Evolutionary conservation across 257 asterid species (phyloP).

Genomic region (Rehmannia glutinosa): DNA sequence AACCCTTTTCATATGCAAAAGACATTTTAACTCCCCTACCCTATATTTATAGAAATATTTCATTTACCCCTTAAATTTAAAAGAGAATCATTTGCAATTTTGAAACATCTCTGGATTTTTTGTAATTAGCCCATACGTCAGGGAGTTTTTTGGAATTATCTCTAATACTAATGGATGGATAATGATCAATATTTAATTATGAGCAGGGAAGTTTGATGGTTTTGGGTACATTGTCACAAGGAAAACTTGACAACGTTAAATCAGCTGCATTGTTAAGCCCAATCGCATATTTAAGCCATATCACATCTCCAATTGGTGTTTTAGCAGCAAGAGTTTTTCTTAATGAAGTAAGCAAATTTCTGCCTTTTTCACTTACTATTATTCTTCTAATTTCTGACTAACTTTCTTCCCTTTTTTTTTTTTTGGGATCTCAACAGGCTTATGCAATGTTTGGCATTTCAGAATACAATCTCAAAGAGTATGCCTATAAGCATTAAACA

Average conservation of each 20-base stretch:
- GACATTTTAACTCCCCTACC: too few species aligned
- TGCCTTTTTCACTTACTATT: background rate
- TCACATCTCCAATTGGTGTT: constrained; percentile 37
- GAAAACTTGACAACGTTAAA: constrained; percentile 45
- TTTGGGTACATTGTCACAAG: constrained; percentile 50
- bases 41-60: too few species aligned
- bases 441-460: constrained; percentile 15
- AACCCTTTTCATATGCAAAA: too few species aligned
- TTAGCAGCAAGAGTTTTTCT: constrained; percentile 49
- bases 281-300: constrained; percentile 54
- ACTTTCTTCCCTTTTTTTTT: background rate
- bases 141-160: too few species aligned
- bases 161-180: too few species aligned
- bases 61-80: too few species aligned
- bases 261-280: constrained; percentile 74
- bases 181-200: background rate
- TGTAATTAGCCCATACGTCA: too few species aligned
- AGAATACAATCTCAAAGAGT: constrained; percentile 56
- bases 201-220: constrained; percentile 73
- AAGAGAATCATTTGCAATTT: too few species aligned
- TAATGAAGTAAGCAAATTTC: constrained; percentile 43
- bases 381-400: too few species aligned
- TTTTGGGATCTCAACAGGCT: constrained; percentile 31
- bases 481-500: too few species aligned
- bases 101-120: too few species aligned